Percentiles rank a stretch among this genome's conserved stretches.
Evolutionary conservation across 139 green algal species (phyloP).

Genomic region (Chlorella sp.): DNA sequence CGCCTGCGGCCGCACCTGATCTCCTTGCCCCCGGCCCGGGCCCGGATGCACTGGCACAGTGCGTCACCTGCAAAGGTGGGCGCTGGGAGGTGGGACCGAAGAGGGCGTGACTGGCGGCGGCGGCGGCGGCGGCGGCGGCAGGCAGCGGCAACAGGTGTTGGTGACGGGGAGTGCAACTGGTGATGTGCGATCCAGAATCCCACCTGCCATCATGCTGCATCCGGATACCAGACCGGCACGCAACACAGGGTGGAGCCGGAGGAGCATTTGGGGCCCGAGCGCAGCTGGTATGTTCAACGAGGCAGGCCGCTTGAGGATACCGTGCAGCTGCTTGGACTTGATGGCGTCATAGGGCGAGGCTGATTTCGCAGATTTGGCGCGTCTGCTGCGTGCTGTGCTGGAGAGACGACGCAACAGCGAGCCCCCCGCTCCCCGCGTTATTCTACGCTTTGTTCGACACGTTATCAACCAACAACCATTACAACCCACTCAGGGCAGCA

Average conservation of each 20-base stretch:
- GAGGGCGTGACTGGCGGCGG: no score
- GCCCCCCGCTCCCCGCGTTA: neutral
- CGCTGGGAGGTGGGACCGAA: neutral
- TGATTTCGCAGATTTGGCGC: neutral
- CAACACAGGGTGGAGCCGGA: neutral
- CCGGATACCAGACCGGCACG: neutral
- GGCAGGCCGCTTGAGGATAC: no score
- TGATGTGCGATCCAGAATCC: neutral
- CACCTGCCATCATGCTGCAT: neutral
- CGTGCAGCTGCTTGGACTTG: no score
- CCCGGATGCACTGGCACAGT: constrained; percentile 16
- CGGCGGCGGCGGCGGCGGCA: no score
- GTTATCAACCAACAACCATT: neutral
- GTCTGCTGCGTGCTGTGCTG: neutral
- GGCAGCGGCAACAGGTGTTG: neutral
- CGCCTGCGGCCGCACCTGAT: neutral
- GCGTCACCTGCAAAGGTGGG: neutral
- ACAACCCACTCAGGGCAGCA: neutral
- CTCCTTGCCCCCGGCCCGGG: neutral
- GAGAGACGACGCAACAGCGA: neutral
- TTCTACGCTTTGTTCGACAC: neutral
- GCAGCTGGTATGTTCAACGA: no score
- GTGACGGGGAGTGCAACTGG: neutral
- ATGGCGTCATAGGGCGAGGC: no score
- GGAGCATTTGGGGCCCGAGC: neutral